Conservation (phyloP, 2,329 filamentous ascomycete genomes). For the Corinectria fuckeliana region DNA sequence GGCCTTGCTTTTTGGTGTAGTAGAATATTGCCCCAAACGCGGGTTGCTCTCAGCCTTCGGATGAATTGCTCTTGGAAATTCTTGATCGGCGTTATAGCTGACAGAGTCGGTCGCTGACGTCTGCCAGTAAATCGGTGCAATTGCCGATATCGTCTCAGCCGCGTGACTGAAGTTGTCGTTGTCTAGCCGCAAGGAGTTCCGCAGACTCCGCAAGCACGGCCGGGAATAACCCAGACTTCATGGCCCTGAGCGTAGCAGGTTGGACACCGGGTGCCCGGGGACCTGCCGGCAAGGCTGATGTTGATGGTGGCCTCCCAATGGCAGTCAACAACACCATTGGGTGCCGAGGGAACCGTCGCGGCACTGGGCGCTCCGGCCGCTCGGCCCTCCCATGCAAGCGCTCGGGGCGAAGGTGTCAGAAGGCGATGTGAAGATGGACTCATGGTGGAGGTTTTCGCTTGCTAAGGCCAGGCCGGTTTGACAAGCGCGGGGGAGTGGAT, state of each 20-base stretch:
- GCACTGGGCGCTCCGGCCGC: background rate
- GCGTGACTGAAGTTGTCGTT: background rate
- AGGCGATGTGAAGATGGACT: slow-evolving; percentile 11
- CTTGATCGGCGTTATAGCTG: background rate
- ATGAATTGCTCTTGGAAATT: background rate
- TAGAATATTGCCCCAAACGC: background rate
- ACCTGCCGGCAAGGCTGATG: slow-evolving; percentile 35
- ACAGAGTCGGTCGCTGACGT: background rate
- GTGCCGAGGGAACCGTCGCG: background rate
- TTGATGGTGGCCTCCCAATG: background rate
- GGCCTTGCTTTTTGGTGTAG: background rate
- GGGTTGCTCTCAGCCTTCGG: background rate
- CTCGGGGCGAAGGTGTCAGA: background rate
- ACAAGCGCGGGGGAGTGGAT: slow-evolving; percentile 1
- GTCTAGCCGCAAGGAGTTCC: slow-evolving; percentile 52
- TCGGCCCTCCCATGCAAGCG: background rate
- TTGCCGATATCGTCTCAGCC: background rate
- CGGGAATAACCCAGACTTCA: slow-evolving; percentile 64
- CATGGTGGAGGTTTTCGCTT: slow-evolving; percentile 18
- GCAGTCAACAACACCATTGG: background rate
- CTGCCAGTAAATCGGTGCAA: background rate
- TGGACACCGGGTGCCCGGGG: slow-evolving; percentile 60
- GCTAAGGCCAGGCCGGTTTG: background rate
- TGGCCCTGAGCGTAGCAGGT: slow-evolving; percentile 56
- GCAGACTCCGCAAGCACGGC: slow-evolving; percentile 58